A percentile compares a stretch with the other conserved stretches of the same genome.
These are phyloP conservation scores for Amaranthus hypochondriacus DNA, from an alignment of 148 eudicot species.

Conservation along the genomic window DNA sequence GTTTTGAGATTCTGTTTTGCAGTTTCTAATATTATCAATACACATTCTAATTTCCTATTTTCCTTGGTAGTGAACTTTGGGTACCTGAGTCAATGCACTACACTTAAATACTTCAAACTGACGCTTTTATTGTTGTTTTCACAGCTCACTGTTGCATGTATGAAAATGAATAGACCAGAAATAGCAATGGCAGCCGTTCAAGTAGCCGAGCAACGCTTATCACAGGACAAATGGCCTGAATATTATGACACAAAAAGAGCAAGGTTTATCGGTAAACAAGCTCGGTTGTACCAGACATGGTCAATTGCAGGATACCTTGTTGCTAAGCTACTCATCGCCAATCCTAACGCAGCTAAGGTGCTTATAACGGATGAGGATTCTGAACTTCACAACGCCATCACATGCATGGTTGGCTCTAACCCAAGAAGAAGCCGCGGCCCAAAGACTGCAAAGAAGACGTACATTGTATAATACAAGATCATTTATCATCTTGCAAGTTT, in stretches of 20 bases:
- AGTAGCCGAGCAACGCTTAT: conserved; percentile 55
- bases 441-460: conserved; percentile 42
- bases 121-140: background rate
- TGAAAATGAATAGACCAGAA: conserved; percentile 75
- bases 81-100: too few relatives aligned
- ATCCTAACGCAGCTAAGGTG: conserved; percentile 52
- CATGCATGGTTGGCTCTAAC: conserved; percentile 41
- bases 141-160: conserved; percentile 78
- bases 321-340: conserved; percentile 52
- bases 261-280: conserved; percentile 68
- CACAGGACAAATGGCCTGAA: conserved; percentile 78
- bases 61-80: too few relatives aligned
- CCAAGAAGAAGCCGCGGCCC: conserved; percentile 61
- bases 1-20: background rate
- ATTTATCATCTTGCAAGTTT: background rate
- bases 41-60: background rate
- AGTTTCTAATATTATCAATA: background rate
- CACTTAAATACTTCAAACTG: background rate
- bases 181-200: conserved; percentile 57
- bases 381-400: conserved; percentile 51
- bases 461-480: conserved; percentile 40
- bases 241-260: conserved; percentile 70
- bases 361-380: conserved; percentile 52
- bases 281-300: conserved; percentile 70
- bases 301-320: conserved; percentile 79